These are phyloP conservation scores for Dothideomycetes sp. DNA, from an alignment of 2,329 filamentous ascomycete genomes.

Conservation along the genomic window DNA sequence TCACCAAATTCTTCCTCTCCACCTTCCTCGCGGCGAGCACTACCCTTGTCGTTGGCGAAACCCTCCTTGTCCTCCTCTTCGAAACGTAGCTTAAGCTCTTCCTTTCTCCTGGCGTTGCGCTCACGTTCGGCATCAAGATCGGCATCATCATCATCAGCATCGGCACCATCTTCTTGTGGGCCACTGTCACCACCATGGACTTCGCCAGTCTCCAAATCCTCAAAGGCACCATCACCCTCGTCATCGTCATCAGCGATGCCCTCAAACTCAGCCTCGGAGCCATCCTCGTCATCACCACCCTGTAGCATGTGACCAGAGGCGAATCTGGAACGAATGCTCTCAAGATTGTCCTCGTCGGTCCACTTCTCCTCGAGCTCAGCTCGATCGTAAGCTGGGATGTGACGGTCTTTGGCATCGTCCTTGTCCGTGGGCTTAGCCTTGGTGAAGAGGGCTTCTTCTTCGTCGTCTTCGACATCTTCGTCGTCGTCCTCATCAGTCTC, in stretches of 20 bases:
- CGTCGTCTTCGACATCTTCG: constrained; percentile 47
- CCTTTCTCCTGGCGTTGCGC: constrained; percentile 82
- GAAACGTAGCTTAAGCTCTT: constrained; percentile 87
- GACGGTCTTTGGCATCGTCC: constrained; percentile 58
- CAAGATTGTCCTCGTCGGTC: constrained; percentile 69
- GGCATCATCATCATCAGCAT: constrained; percentile 38
- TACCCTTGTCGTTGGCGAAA: constrained; percentile 80
- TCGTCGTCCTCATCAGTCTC: constrained; percentile 46
- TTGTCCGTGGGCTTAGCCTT: constrained; percentile 43
- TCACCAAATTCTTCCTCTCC: constrained; percentile 80
- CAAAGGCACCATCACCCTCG: constrained; percentile 72
- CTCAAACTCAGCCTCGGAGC: constrained; percentile 43
- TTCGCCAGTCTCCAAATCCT: constrained; percentile 76
- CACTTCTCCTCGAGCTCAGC: constrained; percentile 75
- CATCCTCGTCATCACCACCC: constrained; percentile 44
- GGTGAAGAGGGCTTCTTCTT: constrained; percentile 58
- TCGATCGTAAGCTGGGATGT: constrained; percentile 72
- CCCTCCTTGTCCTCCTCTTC: constrained; percentile 98
- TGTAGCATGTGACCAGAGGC: constrained; percentile 53
- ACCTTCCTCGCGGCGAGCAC: constrained; percentile 57
- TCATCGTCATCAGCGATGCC: constrained; percentile 47
- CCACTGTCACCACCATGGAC: constrained; percentile 34
- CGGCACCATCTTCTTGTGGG: constrained; percentile 30
- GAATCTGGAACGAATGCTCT: constrained; percentile 65
- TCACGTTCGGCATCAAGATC: constrained; percentile 80